Evolutionary conservation across 108 stramenopile genomes (phyloP).

Genomic region (Cyclotella kingstonii): DNA sequence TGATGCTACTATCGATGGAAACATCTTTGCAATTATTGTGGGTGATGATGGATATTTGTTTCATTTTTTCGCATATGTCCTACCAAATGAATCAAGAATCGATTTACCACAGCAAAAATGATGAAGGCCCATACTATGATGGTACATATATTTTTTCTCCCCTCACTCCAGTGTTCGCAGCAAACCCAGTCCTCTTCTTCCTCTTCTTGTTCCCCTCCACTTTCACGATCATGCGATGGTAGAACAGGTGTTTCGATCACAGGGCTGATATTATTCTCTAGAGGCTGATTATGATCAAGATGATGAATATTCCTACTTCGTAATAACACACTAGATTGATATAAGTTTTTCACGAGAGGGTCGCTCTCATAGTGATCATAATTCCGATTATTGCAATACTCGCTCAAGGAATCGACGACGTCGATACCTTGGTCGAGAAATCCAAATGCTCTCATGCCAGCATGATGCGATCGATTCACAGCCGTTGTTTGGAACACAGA

Average conservation of each 20-base stretch:
- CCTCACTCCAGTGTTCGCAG: conserved; percentile 32
- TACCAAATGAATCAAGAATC: conserved; percentile 38
- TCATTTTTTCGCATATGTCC: conserved; percentile 7
- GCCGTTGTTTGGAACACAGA: too few relatives aligned
- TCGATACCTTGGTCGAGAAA: conserved; percentile 18
- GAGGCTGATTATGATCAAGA: neutral
- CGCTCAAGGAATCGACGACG: neutral
- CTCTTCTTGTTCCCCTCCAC: conserved; percentile 3
- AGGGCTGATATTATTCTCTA: neutral
- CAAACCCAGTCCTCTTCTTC: conserved; percentile 32
- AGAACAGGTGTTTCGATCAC: neutral
- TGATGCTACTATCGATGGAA: too few relatives aligned
- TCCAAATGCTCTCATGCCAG: conserved; percentile 3
- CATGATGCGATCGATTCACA: too few relatives aligned
- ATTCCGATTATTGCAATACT: too few relatives aligned
- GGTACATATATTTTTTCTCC: conserved; percentile 42
- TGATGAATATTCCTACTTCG: too few relatives aligned
- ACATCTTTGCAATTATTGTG: too few relatives aligned
- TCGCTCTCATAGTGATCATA: too few relatives aligned
- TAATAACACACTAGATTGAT: too few relatives aligned
- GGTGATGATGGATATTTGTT: too few relatives aligned
- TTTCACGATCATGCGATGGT: neutral
- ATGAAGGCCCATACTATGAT: conserved; percentile 32
- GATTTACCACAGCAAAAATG: conserved; percentile 26
- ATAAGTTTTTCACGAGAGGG: neutral